Evolutionary conservation across 371 early-diverging fungal species (phyloP).

Genomic region (Cladochytrium tenue): DNA sequence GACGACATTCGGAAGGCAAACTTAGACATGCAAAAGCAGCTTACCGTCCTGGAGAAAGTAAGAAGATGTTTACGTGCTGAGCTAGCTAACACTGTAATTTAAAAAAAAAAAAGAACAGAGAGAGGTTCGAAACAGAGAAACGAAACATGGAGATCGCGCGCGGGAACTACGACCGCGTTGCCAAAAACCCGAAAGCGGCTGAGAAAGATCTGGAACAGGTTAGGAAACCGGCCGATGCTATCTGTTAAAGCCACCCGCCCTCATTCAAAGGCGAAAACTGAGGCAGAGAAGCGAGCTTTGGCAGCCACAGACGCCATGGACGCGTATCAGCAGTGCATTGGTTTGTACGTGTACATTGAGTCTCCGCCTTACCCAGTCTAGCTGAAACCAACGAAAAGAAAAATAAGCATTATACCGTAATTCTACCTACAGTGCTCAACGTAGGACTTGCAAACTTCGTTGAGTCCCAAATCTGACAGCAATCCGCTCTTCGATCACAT

Average conservation of each 20-base stretch:
- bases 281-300: constrained; percentile 39
- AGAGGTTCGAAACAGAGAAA: constrained; percentile 37
- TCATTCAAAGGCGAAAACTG: constrained; percentile 22
- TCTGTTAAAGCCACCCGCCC: background rate
- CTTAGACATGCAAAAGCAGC: constrained; percentile 31
- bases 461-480: background rate
- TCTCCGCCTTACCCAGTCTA: background rate
- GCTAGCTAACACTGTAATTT: background rate
- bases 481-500: background rate
- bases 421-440: constrained; percentile 32
- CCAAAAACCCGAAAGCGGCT: constrained; percentile 33
- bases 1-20: constrained; percentile 38
- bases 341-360: constrained; percentile 6
- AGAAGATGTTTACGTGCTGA: background rate
- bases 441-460: constrained; percentile 16
- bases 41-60: constrained; percentile 35
- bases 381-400: constrained; percentile 40
- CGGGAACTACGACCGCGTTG: constrained; percentile 24
- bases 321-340: constrained; percentile 37
- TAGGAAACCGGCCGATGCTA: background rate
- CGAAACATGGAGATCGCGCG: constrained; percentile 39
- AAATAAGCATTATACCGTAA: constrained; percentile 26
- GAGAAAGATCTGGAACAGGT: constrained; percentile 41
- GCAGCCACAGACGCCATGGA: constrained; percentile 30
- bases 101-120: constrained; percentile 15